Base-by-base conservation (phyloP, 345 rosid genomes). In the Pseudoturritis turrita region DNA sequence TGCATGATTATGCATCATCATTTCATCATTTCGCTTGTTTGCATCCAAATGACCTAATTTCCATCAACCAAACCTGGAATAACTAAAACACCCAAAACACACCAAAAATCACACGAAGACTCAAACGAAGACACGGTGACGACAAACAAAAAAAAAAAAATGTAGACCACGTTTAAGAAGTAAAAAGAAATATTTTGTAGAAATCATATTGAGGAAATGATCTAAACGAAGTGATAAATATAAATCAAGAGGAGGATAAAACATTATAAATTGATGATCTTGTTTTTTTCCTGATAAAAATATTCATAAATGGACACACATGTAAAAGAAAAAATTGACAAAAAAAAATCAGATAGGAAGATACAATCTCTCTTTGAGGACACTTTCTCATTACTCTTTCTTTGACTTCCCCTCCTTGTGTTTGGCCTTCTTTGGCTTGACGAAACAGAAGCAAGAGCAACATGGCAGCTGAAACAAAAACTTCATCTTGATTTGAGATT, bases 381-480 rank as follows among this genome's bases (percentile, higher is more conserved):
- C 3, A 23, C 19, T 23, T 52, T 45, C 70, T 36, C 37, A 7
- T 79, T 53, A 81, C 9, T 58, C 51, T 2, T 44, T 35, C 78
- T 81, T 79, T 6, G 31, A 69, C 47, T 76, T 82, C 52, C 74
- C 77, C 41, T 81, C 84, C 64, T 79, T 81, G 71, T 81, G 79
- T 77, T 80, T 84, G 28, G 45, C 52, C 51, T 78, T 83, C 79
- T 85, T 82, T 72, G 83, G 8, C 82, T 83, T 77, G 73, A 82
- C 35, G 76, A 78, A 81, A 76, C 91, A 88, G 36, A 73, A 73
- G 65, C 77, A 73, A 2, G 77, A 73, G 12, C 77, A 73, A 47
- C 88, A 86, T 10, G 88, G 89, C 51, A 86, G 73, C 71, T 83
- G 83, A 59, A 88, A 58, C 76, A 81, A 50, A 79, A 84, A 78